Percentiles rank a stretch among this genome's conserved stretches.
These are phyloP conservation scores for Plantago major DNA, from an alignment of 257 asterid genomes.

Conservation along the genomic window DNA sequence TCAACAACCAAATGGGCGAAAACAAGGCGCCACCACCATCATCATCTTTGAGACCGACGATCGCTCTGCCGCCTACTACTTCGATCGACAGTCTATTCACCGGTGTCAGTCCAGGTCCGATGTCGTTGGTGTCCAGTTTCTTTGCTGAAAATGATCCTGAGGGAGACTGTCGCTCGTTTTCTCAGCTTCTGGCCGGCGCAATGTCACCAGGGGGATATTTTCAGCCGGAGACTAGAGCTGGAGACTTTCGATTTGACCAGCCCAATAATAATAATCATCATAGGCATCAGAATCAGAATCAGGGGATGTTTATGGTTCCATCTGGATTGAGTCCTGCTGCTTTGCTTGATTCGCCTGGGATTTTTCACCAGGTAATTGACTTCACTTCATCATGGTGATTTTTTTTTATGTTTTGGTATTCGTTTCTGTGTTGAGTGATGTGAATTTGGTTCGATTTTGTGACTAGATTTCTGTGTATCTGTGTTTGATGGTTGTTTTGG, in stretches of 20 bases:
- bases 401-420: not conserved
- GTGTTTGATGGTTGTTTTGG: not conserved
- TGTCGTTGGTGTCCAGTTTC: slow-evolving; percentile 67
- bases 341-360: slow-evolving; percentile 72
- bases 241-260: slow-evolving; percentile 43
- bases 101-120: slow-evolving; percentile 74
- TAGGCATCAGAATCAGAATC: slow-evolving; percentile 36
- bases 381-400: not conserved
- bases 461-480: not conserved
- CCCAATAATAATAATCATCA: too few species aligned
- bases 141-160: slow-evolving; percentile 70
- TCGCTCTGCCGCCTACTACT: slow-evolving; percentile 39
- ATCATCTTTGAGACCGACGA: slow-evolving; percentile 43
- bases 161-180: slow-evolving; percentile 61
- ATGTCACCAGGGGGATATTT: slow-evolving; percentile 24
- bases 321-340: slow-evolving; percentile 70
- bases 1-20: slow-evolving; percentile 44
- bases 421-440: not conserved
- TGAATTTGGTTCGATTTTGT: not conserved
- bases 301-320: slow-evolving; percentile 54
- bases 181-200: slow-evolving; percentile 76
- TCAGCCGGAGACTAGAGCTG: slow-evolving; percentile 27
- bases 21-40: slow-evolving; percentile 33
- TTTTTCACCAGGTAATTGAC: slow-evolving; percentile 53
- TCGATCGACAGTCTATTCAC: slow-evolving; percentile 42